phyloP scores from a whole-genome alignment of 78 protist species.

The Isochrysis galbana region DNA sequence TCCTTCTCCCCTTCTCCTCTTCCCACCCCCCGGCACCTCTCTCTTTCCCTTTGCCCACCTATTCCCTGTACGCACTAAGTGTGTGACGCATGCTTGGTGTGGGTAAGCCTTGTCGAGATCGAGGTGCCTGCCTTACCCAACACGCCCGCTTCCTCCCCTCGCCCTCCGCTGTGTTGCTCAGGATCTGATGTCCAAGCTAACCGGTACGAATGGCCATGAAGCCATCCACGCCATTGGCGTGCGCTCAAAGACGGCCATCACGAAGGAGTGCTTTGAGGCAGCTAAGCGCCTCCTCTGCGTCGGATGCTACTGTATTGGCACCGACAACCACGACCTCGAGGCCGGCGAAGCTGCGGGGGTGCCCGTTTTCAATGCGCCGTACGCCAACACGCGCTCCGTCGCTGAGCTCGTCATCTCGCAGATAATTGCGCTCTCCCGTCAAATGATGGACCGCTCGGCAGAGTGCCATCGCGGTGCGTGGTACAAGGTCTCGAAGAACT shows the following conservation, averaged over 20 bases:
- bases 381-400: conserved; percentile 78
- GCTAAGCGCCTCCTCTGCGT: conserved; percentile 75
- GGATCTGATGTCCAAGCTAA: conserved; percentile 67
- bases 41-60: too few species aligned
- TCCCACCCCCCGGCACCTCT: too few species aligned
- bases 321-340: conserved; percentile 82
- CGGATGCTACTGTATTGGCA: conserved; percentile 94
- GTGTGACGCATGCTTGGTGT: too few species aligned
- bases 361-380: conserved; percentile 91
- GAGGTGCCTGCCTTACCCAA: too few species aligned
- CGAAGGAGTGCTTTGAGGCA: conserved; percentile 56
- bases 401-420: conserved; percentile 73
- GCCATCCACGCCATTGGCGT: conserved; percentile 82
- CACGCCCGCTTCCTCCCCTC: too few species aligned
- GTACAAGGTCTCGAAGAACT: conserved; percentile 62
- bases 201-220: background rate
- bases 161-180: too few species aligned
- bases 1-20: too few species aligned
- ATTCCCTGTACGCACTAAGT: too few species aligned
- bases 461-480: conserved; percentile 80
- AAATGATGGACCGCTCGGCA: conserved; percentile 67
- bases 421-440: conserved; percentile 82
- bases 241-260: conserved; percentile 75
- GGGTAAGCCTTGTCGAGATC: too few species aligned
- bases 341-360: conserved; percentile 57